Evolutionary conservation across 768 basidiomycete genomes (phyloP), one percentile per base, ranked within the genome.

Genomic region (Exidia glandulosa): DNA sequence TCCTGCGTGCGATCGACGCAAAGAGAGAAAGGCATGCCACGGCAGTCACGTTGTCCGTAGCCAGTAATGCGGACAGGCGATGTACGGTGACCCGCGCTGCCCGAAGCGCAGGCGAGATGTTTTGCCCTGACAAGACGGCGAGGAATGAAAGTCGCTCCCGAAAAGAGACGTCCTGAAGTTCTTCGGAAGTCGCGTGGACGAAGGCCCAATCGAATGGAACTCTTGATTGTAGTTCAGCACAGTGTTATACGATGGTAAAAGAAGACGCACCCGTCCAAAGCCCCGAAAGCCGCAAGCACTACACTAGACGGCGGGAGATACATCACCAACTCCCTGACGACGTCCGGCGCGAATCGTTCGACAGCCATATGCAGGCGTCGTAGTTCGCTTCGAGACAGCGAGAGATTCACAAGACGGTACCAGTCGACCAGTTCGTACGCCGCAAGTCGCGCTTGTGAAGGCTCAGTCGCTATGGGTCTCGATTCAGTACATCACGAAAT

Each of bases 401-500:
- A 64, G 30, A 69, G 66, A 14, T 74, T 73, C 2, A 76, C 65
- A 1, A 87, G 69, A 36, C 86, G 81, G 32, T 85, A 60, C 79
- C 80, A 83, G 63, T 87, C 85, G n/a, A 88, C 73, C 0, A 88
- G 72, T 57, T 83, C 81, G 48, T 74, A 81, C 0, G 84, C 84
- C 31, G 72, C n/a, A 16, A 30, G 16, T 5, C 19, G 23, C 12
- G 14, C 41, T 45, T 58, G 16, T 36, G 6, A 1, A 19, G 34
- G 36, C 16, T 47, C 36, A 23, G 34, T 16, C 14, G 30, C 30
- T 37, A 27, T 37, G 19, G 19, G 19, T 19, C 9, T 9, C 10
- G 36, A 29, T 25, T 27, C 5, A 45, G n/a, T 10, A 9, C n/a
- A 61, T 13, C 1, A 41, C 13, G 36, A 37, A 57, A 25, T 27